Base-by-base conservation (phyloP, 139 green algal genomes). In the Asterochloris sp. region DNA sequence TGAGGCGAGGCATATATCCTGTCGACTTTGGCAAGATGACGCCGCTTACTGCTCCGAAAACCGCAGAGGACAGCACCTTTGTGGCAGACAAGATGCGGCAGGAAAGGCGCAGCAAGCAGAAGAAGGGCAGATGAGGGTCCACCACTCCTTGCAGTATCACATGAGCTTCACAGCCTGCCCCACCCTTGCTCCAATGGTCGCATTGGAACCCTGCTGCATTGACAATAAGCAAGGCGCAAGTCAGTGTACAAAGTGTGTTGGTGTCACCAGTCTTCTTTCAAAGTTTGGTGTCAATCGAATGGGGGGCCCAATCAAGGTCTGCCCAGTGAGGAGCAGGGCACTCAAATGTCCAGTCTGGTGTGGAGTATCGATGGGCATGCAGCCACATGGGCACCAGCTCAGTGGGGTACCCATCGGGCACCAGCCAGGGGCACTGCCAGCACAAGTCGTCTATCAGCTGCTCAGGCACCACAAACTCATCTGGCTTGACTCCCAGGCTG, bases 281-380 rank as follows among this genome's bases (percentile, higher is more conserved):
- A 54, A 54, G 38, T 54, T 54, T 54, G 38, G 4, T 54, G 38
- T 54, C 38, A 2, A 2, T 6, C 38, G 6, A 54, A 2, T 2
- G 16, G 23, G 76, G 23, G 21, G 76, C 28, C 76, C 76, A 80
- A 0, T 24, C 23, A 17, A n/a, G 13, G 23, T 13, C n/a, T 29
- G 90, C 93, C 93, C 93, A 96, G 1, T 74, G 84, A 8, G 93
- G 93, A 81, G 86, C 76, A n/a, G 89, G 83, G n/a, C 88, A 85
- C 0, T 82, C 69, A 67, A 94, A 96, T 0, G 78, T 84, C 88
- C 90, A 95, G 13, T 84, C 78, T 16, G 73, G 76, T 28, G 82
- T 81, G 12, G 73, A 66, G 78, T 95, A 97, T n/a, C 29, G 69
- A 4, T 80, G 61, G 13, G 92, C 92, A 74, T 96, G 93, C 78